Evolutionary conservation across 768 basidiomycete genomes (phyloP).

Genomic region (Ramaria rubella): DNA sequence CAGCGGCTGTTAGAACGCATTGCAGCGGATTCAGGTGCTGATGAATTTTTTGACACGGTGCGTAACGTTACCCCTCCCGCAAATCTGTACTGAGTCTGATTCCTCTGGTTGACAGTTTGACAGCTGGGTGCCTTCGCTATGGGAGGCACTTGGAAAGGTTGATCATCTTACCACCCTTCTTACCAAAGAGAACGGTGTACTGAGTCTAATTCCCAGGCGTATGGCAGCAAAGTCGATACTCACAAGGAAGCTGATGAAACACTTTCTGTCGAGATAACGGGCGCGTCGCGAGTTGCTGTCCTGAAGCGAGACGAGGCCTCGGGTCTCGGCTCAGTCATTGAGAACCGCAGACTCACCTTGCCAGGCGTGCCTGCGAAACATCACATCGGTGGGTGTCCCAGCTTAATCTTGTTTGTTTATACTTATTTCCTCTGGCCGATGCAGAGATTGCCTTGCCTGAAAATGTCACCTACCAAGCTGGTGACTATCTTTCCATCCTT

Average conservation of each 20-base stretch:
- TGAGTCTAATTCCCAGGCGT: not conserved
- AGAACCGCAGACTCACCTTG: slow-evolving; percentile 35
- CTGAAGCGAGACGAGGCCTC: slow-evolving; percentile 34
- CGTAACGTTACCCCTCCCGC: not conserved
- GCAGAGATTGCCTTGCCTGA: slow-evolving; percentile 37
- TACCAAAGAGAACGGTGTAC: not conserved
- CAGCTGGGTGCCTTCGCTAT: slow-evolving; percentile 34
- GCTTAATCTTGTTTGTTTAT: not conserved
- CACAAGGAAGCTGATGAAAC: slow-evolving; percentile 1
- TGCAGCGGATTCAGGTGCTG: slow-evolving; percentile 36
- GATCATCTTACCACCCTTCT: not conserved
- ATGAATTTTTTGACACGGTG: slow-evolving; percentile 34
- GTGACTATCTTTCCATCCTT: slow-evolving; percentile 45
- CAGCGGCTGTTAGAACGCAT: slow-evolving; percentile 32
- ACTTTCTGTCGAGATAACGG: slow-evolving; percentile 7
- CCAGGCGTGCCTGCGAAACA: slow-evolving; percentile 34
- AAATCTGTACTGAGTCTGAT: not conserved
- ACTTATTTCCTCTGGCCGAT: not conserved
- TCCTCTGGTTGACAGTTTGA: slow-evolving; percentile 27
- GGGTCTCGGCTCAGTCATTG: slow-evolving; percentile 31
- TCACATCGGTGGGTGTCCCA: slow-evolving; percentile 32
- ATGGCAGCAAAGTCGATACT: slow-evolving; percentile 2
- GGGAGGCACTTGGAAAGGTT: slow-evolving; percentile 31
- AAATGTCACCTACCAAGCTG: slow-evolving; percentile 33
- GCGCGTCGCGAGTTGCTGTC: slow-evolving; percentile 26